Base-by-base conservation (phyloP, 2,329 filamentous ascomycete species). In the Pseudogymnoascus sp. region DNA sequence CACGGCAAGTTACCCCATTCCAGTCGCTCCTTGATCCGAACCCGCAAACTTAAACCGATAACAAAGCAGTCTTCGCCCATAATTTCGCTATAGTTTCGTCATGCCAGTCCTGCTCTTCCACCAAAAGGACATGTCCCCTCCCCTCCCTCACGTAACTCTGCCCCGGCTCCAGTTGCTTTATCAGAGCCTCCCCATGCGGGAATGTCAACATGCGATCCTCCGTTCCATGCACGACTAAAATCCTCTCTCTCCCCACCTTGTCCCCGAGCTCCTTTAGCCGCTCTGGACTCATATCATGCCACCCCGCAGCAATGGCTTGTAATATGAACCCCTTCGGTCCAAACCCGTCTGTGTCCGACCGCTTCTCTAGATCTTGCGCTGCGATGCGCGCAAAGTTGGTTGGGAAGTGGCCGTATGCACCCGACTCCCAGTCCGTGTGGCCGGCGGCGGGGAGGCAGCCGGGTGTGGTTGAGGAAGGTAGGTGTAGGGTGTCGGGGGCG, bases 301-400 rank as follows among this genome's bases (percentile, higher is more conserved):
- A 90, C 0, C 86, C 89, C 0, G 88, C 90, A 0, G 91, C 92
- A 61, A 91, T 79, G 2, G 90, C 82, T 77, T 96, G 92, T 68
- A 90, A 79, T 34, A 95, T 72, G 73, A 95, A 91, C 1, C 89
- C 90, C 34, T 78, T 79, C 57, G 79, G 80, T 3, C 83, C 84
- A 73, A 91, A 93, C 5, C 78, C 78, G 0, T 79, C 77, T 0
- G 80, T 76, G 64, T 89, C 81, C 14, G 79, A 76, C 16, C 88
- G 81, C 78, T 96, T 96, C 71, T 78, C 79, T 67, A 96, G 75
- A 75, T 96, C 91, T 68, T 88, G 85, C 0, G 92, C 91, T 26
- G 89, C 87, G 71, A 92, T 93, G 4, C 92, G 87, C 77, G 95
- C 89, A 64, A 86, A 91, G 72, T 93, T 95, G 62, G 81, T 90